Conservation (phyloP, 2,329 filamentous ascomycete genomes). For the Ophiognomonia clavigignenti-juglandacearum region DNA sequence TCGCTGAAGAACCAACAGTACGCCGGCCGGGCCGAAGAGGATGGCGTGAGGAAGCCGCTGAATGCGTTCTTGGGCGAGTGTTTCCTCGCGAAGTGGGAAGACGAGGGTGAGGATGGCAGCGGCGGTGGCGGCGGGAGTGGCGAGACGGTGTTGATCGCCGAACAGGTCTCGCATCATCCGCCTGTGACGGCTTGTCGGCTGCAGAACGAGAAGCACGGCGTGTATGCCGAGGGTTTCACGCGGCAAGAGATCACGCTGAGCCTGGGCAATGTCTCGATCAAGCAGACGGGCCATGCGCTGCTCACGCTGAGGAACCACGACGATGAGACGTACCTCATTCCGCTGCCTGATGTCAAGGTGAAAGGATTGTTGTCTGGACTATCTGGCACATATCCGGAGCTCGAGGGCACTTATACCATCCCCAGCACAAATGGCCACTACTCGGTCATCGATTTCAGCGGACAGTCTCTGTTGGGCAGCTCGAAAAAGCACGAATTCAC, state of each 20-base stretch:
- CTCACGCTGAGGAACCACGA: conserved; percentile 28
- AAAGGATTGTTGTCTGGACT: conserved; percentile 18
- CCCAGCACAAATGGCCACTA: conserved; percentile 23
- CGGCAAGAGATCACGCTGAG: conserved; percentile 23
- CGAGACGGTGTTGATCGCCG: conserved; percentile 20
- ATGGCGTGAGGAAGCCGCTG: conserved; percentile 44
- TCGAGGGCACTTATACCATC: conserved; percentile 24
- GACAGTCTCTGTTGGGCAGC: conserved; percentile 14
- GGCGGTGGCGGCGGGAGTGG: too few relatives aligned
- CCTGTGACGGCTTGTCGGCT: conserved; percentile 23
- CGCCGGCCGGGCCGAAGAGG: conserved; percentile 3
- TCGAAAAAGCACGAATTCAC: conserved; percentile 20
- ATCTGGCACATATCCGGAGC: conserved; percentile 19
- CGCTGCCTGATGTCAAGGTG: conserved; percentile 22
- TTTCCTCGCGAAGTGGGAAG: conserved; percentile 32
- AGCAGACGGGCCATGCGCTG: conserved; percentile 22
- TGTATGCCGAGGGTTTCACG: conserved; percentile 23
- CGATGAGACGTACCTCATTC: conserved; percentile 23
- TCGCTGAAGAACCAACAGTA: conserved; percentile 43
- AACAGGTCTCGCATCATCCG: conserved; percentile 27
- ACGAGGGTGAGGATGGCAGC: too few relatives aligned
- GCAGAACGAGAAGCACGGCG: conserved; percentile 21
- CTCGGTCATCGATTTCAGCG: conserved; percentile 21
- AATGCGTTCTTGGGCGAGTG: conserved; percentile 45
- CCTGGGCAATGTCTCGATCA: conserved; percentile 18